These are phyloP conservation scores for Pulveroboletus frians DNA, from an alignment of 768 basidiomycete genomes.

Conservation along the genomic window DNA sequence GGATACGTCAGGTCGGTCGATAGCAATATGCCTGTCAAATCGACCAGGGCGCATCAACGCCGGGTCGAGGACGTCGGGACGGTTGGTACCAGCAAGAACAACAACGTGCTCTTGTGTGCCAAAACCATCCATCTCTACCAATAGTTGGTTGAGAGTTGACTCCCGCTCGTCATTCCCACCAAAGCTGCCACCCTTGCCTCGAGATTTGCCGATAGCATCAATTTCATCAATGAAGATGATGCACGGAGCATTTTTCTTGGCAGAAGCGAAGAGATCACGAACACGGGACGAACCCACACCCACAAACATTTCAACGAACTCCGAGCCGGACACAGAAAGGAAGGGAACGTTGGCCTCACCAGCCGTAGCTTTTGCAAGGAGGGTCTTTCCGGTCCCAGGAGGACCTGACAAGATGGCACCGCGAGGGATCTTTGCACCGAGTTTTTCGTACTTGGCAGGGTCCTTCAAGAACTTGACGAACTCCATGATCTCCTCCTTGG, in stretches of 20 bases:
- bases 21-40: conserved; percentile 94
- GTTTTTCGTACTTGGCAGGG: conserved; percentile 87
- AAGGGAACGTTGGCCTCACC: conserved; percentile 98
- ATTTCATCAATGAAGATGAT: conserved; percentile 99
- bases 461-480: conserved; percentile 99
- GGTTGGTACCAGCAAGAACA: conserved; percentile 93
- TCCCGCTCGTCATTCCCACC: conserved; percentile 98
- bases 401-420: conserved; percentile 94
- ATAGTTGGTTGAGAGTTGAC: conserved; percentile 92
- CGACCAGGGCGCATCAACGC: conserved; percentile 97
- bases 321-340: conserved; percentile 96
- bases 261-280: conserved; percentile 94
- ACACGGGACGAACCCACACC: conserved; percentile 98
- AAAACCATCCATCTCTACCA: conserved; percentile 99
- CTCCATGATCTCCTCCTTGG: conserved; percentile 99
- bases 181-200: conserved; percentile 70
- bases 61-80: conserved; percentile 92
- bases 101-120: conserved; percentile 96
- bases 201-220: conserved; percentile 95
- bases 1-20: conserved; percentile 91
- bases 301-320: conserved; percentile 99
- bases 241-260: conserved; percentile 95
- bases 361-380: conserved; percentile 96
- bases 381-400: conserved; percentile 97
- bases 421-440: conserved; percentile 96